Evolutionary conservation across 441 rosid species (phyloP), one percentile per base, ranked within the genome.

Genomic region (Adansonia madagascariensis): DNA sequence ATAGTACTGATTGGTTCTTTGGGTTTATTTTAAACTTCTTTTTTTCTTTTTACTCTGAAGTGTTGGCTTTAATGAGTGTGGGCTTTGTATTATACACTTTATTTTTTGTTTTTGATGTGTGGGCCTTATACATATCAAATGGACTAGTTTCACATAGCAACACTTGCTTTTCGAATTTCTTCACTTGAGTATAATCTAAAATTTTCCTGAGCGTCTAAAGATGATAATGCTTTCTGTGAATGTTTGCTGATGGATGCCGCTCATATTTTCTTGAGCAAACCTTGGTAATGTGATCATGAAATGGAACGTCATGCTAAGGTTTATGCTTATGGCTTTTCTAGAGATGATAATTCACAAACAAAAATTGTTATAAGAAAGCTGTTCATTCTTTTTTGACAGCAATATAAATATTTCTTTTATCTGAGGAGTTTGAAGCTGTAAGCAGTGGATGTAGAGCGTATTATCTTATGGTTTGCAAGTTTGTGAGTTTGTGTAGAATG

Each of bases 121-220:
- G 17, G 18, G 44, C 9, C 18, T 62, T 1, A 2, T 18, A 57
- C 2, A 60, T 10, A 60, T 60, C 11, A 60, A 10, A 22, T 24
- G 15, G 64, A 60, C 39, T 60, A 60, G 64, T 60, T 15, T 64
- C 20, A 39, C 24, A 39, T n/a, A n/a, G 49, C 24, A 39, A 64
- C 2, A 18, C 14, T 65, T 14, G 70, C 71, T 66, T 66, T 65
- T 9, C 52, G 17, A 17, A 65, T 65, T 64, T 43, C 27, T n/a
- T 24, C 31, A 1, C 8, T 43, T 8, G 44, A 18, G 9, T 4
- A 11, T n/a, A 49, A 22, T 17, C 71, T 0, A 35, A 41, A 8
- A 8, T 44, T 44, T 44, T 66, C 14, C 53, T 9, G 47, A 41
- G 8, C 44, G 4, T 31, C 35, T 31, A 31, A 31, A 31, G 35